Evolutionary conservation across 2,329 filamentous ascomycete species (phyloP).

Genomic region (Aspergillus ustus): DNA sequence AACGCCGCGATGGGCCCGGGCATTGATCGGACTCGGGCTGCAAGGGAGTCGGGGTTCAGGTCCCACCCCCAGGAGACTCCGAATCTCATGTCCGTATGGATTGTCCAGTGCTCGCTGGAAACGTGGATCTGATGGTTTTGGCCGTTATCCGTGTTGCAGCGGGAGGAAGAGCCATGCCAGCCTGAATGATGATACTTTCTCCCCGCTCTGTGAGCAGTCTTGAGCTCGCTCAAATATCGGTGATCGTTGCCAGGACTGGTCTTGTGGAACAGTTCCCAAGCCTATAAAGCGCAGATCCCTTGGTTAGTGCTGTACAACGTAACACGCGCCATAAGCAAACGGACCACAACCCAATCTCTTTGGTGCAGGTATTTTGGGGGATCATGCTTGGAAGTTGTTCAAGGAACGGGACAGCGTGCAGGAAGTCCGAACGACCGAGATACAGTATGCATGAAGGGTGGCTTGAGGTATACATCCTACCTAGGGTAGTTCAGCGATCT

Average conservation of each 20-base stretch:
- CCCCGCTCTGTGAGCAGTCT: conserved; percentile 4
- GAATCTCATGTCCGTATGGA: neutral
- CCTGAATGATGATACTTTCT: neutral
- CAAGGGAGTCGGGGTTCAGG: conserved; percentile 6
- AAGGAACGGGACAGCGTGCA: neutral
- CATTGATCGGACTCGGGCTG: conserved; percentile 16
- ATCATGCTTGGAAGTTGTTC: neutral
- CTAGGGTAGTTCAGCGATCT: neutral
- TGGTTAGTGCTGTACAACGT: conserved; percentile 5
- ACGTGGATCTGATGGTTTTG: neutral
- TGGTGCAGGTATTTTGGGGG: neutral
- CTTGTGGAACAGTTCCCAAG: conserved; percentile 9
- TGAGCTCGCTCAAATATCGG: conserved; percentile 27
- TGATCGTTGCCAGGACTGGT: conserved; percentile 18
- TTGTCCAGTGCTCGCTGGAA: neutral
- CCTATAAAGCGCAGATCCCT: conserved; percentile 11
- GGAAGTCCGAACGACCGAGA: neutral
- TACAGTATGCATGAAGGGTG: neutral
- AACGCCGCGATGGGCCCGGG: conserved; percentile 10
- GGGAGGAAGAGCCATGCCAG: conserved; percentile 1
- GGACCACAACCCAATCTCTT: neutral
- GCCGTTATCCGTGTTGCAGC: neutral
- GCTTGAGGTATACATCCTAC: neutral
- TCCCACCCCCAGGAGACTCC: neutral
- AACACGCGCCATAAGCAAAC: neutral